These are phyloP conservation scores for Pyricularia grisea DNA, from an alignment of 2,329 filamentous ascomycete genomes.

Conservation along the genomic window DNA sequence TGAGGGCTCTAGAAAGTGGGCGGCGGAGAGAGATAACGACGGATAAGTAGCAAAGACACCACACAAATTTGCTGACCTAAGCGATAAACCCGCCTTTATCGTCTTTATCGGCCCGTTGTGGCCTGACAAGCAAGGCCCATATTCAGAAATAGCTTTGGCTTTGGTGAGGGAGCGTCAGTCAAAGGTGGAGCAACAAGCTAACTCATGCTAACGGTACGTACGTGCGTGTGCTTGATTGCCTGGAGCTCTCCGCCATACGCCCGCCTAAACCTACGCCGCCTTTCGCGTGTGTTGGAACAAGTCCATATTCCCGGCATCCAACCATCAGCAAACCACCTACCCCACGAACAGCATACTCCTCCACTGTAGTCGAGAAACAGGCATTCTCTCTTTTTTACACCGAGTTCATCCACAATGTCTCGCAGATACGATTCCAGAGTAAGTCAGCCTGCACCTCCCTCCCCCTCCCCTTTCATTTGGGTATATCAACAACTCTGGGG, in stretches of 20 bases:
- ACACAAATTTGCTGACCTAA: background rate
- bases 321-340: conserved; percentile 1
- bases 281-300: background rate
- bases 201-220: background rate
- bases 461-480: background rate
- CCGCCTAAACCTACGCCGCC: background rate
- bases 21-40: background rate
- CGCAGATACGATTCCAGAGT: conserved; percentile 96
- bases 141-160: background rate
- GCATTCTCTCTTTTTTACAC: background rate
- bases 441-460: conserved; percentile 29
- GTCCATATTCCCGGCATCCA: conserved; percentile 11
- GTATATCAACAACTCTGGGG: background rate
- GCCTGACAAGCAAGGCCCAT: background rate
- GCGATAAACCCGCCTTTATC: background rate
- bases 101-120: background rate
- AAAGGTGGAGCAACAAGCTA: background rate
- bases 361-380: background rate
- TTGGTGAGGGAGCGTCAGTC: background rate
- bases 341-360: background rate
- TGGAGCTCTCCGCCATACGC: conserved; percentile 27
- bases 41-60: background rate
- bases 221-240: conserved; percentile 23
- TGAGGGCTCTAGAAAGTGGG: background rate
- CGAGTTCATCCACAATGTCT: conserved; percentile 57